These are phyloP conservation scores for Symbiotaphrina buchneri DNA, from an alignment of 495 filamentous ascomycete genomes.

Conservation along the genomic window DNA sequence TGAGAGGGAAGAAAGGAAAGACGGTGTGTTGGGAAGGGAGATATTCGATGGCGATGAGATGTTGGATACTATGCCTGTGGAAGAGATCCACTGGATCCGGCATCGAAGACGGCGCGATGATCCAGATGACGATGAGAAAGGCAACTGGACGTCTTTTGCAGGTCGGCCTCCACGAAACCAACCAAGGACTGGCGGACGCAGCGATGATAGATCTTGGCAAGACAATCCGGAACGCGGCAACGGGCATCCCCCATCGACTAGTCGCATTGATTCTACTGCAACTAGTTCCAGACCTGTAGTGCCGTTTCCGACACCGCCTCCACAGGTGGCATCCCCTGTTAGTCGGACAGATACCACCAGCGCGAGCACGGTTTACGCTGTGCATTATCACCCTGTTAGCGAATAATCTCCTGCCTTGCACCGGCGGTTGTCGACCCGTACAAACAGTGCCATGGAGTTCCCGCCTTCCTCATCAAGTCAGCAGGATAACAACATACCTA, in stretches of 20 bases:
- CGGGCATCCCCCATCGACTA: too few relatives aligned
- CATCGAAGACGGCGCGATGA: slow-evolving; percentile 10
- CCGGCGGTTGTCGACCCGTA: slow-evolving; percentile 10
- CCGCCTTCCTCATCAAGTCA: too few relatives aligned
- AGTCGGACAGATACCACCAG: slow-evolving; percentile 61
- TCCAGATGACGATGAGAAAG: too few relatives aligned
- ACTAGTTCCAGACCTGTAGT: too few relatives aligned
- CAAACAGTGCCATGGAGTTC: too few relatives aligned
- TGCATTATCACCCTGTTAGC: slow-evolving; percentile 59
- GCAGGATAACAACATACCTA: too few relatives aligned
- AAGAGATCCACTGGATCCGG: slow-evolving; percentile 31
- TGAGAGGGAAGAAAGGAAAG: slow-evolving; percentile 88
- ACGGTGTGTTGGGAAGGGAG: slow-evolving; percentile 82
- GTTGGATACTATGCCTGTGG: slow-evolving; percentile 48
- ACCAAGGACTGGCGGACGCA: too few relatives aligned
- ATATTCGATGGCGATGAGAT: slow-evolving; percentile 96
- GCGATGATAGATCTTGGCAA: too few relatives aligned
- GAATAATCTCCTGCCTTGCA: slow-evolving; percentile 34
- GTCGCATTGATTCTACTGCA: too few relatives aligned
- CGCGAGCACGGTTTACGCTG: slow-evolving; percentile 66
- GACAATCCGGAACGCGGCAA: too few relatives aligned
- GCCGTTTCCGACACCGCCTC: slow-evolving; percentile 38
- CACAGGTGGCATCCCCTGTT: slow-evolving; percentile 41
- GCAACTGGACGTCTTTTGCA: too few relatives aligned
- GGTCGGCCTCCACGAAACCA: too few relatives aligned